Percentiles rank a stretch among this genome's conserved stretches.
phyloP scores from a whole-genome alignment of 495 filamentous ascomycete species.

The Daldinia concentrica region DNA sequence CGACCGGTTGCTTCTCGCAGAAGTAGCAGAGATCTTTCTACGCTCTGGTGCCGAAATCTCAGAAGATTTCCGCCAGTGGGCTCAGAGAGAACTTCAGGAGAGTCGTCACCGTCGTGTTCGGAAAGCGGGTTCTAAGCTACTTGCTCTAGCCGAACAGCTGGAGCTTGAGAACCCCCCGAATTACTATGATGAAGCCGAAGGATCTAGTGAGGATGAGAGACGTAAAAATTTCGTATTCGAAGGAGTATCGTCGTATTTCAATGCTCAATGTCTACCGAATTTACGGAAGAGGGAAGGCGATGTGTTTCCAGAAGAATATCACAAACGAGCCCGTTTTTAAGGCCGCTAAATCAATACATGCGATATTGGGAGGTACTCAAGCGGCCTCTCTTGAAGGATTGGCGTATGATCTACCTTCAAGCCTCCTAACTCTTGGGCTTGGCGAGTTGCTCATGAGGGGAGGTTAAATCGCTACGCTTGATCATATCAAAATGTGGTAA shows the following conservation, averaged over 20 bases:
- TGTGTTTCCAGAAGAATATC: neutral
- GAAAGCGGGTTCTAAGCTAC: neutral
- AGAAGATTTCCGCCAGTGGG: neutral
- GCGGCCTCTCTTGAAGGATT: no score
- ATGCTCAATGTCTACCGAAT: neutral
- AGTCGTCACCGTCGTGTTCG: neutral
- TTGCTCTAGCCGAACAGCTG: neutral
- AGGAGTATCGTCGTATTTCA: neutral
- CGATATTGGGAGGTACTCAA: no score
- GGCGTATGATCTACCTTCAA: no score
- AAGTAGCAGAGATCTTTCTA: neutral
- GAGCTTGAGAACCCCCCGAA: neutral
- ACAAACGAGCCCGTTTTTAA: neutral
- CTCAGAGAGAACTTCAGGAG: neutral
- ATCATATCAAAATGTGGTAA: no score
- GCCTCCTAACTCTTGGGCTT: no score
- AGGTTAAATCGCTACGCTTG: no score
- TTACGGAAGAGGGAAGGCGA: constrained; percentile 4
- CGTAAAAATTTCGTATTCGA: neutral
- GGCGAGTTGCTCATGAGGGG: no score
- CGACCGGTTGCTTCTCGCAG: neutral
- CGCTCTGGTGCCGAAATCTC: neutral
- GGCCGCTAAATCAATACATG: neutral
- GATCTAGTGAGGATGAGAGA: neutral
- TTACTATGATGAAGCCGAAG: neutral